Conservation (phyloP, 148 eudicot genomes). For the Vaccinium corymbosum region DNA sequence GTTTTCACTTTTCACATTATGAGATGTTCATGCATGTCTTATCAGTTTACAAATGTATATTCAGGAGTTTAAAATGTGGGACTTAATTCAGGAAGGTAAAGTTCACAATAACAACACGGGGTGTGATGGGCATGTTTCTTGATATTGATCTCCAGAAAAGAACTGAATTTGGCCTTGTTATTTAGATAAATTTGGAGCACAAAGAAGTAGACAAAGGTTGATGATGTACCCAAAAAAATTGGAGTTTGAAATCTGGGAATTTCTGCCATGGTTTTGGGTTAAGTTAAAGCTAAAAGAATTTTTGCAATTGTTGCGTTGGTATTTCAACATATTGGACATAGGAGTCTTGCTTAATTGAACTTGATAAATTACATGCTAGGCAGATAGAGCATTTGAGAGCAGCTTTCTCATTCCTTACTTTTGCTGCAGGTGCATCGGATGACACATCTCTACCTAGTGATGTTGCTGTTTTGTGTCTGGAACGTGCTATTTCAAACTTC, state of each 20-base stretch:
- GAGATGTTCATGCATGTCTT: background rate
- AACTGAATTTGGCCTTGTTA: background rate
- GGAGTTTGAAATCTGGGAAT: background rate
- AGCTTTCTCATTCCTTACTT: background rate
- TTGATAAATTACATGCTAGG: background rate
- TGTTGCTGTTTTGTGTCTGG: constrained; percentile 55
- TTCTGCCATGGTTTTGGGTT: constrained; percentile 7
- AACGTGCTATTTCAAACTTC: constrained; percentile 38
- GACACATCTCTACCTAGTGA: constrained; percentile 39
- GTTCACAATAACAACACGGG: background rate
- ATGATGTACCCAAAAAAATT: background rate
- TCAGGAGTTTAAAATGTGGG: background rate
- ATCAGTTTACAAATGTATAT: background rate
- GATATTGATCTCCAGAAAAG: background rate
- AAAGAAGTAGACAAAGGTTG: background rate
- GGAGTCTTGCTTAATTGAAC: background rate
- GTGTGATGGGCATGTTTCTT: background rate
- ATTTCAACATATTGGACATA: background rate
- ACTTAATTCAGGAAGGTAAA: constrained; percentile 3
- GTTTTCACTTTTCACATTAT: background rate
- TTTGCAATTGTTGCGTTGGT: background rate
- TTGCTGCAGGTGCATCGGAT: constrained; percentile 37
- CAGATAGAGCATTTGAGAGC: background rate
- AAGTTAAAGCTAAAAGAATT: background rate
- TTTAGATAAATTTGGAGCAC: background rate